Base-by-base conservation (phyloP, 169 alveolate genomes). In the Besnoitia besnoiti region DNA sequence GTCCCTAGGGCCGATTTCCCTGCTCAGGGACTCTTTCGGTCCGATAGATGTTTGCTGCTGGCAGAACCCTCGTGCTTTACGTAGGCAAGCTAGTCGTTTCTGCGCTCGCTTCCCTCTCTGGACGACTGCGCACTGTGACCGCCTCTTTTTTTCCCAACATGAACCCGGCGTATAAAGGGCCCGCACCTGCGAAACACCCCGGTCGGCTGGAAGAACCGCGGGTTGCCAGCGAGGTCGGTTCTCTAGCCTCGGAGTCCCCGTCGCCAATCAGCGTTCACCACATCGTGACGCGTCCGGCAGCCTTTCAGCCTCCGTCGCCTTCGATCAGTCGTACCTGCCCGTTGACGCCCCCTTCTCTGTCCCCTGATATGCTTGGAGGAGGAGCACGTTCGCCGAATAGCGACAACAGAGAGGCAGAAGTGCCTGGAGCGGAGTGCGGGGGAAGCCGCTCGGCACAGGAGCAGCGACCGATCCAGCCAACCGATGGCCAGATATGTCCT, bases 281-380 rank as follows among this genome's bases (percentile, higher is more conserved):
- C 14, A n/a, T n/a, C n/a, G 82, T 35, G n/a, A 73, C 82, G 46
- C 82, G 82, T n/a, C n/a, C 82, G 27, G 44, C 82, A n/a, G n/a
- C 46, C 16, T 73, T 73, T 42, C 82, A n/a, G 44, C 24, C 82
- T 73, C 82, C 16, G 39, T 73, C 82, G 3, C 82, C 82, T 12
- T n/a, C 82, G 12, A n/a, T 39, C 47, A 73, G 82, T 37, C 82
- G 24, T 35, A 27, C 67, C 5, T 55, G 47, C 47, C 82, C 82
- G 16, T 42, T 27, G 46, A 73, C n/a, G 39, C 14, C 40, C 82
- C 82, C n/a, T 19, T 37, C 46, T 3, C 44, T 55, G 12, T 5
- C 24, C 4, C 67, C 67, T 55, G 67, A 55, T 8, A 21, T 55
- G 67, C 33, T 21, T 21, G 24, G 67, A 55, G 67, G 12, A 55